Evolutionary conservation across 139 green algal genomes (phyloP).

Genomic region (Auxenochlorella pyrenoidosa): DNA sequence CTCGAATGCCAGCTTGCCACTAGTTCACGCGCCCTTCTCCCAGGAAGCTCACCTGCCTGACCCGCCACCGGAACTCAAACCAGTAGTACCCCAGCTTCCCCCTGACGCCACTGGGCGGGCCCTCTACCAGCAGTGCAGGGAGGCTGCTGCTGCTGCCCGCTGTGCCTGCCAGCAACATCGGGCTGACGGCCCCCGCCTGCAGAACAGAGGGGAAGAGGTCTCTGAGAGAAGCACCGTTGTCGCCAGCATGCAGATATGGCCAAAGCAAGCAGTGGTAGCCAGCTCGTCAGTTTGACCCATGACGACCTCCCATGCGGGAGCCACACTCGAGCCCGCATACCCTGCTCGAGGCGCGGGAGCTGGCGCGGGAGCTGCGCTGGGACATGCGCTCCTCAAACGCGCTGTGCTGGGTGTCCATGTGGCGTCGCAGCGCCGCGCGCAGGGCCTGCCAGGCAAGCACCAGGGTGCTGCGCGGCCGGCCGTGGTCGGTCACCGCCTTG

Average conservation of each 20-base stretch:
- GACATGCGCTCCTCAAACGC: constrained; percentile 14
- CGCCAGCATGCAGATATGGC: too few relatives aligned
- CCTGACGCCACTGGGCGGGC: background rate
- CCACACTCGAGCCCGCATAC: background rate
- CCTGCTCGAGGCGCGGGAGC: background rate
- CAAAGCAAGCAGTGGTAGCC: too few relatives aligned
- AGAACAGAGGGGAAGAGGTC: background rate
- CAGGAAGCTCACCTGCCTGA: constrained; percentile 31
- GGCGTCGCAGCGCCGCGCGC: background rate
- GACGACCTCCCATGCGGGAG: too few relatives aligned
- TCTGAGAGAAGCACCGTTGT: too few relatives aligned
- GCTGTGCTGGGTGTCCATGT: constrained; percentile 20
- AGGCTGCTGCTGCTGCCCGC: background rate
- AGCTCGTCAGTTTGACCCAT: too few relatives aligned
- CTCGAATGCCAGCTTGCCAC: background rate
- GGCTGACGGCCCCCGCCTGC: background rate
- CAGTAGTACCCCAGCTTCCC: constrained; percentile 44
- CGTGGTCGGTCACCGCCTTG: constrained; percentile 37
- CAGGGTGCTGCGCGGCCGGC: constrained; percentile 27
- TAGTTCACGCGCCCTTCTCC: too few relatives aligned
- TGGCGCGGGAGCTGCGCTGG: background rate
- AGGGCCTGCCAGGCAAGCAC: background rate
- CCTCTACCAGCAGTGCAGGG: background rate
- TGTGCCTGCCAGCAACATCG: background rate
- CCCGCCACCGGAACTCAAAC: constrained; percentile 45